A percentile compares a stretch with the other conserved stretches of the same genome.
Conservation (phyloP, 371 early-diverging fungal genomes). For the Rhizopus sp. region DNA sequence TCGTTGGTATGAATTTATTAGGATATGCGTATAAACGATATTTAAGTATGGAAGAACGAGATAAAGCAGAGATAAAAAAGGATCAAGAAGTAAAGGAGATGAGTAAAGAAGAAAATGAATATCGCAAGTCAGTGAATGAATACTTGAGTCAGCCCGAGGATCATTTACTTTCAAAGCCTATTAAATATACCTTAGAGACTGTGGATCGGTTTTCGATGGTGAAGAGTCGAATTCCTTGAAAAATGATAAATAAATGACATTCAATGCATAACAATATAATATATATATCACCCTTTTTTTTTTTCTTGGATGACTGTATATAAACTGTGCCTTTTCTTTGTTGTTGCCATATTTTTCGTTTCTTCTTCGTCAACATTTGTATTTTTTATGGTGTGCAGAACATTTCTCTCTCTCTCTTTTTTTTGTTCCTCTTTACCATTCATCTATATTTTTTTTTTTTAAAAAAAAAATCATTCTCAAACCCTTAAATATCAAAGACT, state of each 20-base stretch:
- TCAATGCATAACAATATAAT: too few species aligned
- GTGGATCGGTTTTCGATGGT: slow-evolving; percentile 91
- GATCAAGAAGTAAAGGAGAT: slow-evolving; percentile 54
- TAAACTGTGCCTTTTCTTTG: too few species aligned
- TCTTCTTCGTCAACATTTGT: too few species aligned
- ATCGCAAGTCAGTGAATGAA: slow-evolving; percentile 22
- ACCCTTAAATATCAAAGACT: too few species aligned
- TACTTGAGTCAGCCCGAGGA: slow-evolving; percentile 46
- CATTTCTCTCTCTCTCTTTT: too few species aligned
- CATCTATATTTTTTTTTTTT: too few species aligned
- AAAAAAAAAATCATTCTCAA: too few species aligned
- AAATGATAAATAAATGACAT: background rate
- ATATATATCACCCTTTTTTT: too few species aligned
- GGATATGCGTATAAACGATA: slow-evolving; percentile 70
- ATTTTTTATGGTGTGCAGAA: too few species aligned
- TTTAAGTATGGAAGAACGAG: slow-evolving; percentile 61
- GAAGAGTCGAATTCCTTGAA: slow-evolving; percentile 84
- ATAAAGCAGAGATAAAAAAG: slow-evolving; percentile 46
- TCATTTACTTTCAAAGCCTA: slow-evolving; percentile 37
- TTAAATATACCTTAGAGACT: slow-evolving; percentile 73
- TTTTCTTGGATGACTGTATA: too few species aligned
- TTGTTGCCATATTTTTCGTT: too few species aligned
- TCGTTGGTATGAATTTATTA: slow-evolving; percentile 73
- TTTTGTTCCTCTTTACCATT: too few species aligned
- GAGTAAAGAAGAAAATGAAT: slow-evolving; percentile 58